Evolutionary conservation across 1,284 basidiomycete species (phyloP).

Genomic region (Puccinia horiana): DNA sequence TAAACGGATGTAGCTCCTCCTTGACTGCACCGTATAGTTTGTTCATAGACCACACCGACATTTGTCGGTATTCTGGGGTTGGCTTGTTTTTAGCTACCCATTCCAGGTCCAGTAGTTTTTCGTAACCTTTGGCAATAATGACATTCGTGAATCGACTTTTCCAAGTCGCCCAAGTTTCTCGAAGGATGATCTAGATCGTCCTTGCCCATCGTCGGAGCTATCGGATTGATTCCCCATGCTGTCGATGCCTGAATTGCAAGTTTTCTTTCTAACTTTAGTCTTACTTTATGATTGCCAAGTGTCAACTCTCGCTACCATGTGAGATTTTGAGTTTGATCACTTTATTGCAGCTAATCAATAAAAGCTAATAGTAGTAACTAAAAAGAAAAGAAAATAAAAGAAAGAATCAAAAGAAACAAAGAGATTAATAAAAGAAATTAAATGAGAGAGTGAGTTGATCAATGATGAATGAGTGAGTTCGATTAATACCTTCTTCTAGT

Average conservation of each 20-base stretch:
- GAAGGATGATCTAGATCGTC: background rate
- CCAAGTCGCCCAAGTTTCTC: background rate
- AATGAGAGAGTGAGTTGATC: too few species aligned
- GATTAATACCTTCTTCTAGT: too few species aligned
- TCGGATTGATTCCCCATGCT: background rate
- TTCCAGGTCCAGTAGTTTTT: background rate
- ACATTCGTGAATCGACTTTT: background rate
- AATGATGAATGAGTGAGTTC: too few species aligned
- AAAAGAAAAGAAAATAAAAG: background rate
- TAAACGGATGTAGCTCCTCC: background rate
- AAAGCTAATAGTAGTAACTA: too few species aligned
- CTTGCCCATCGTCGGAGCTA: background rate
- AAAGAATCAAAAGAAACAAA: too few species aligned
- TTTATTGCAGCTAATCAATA: background rate
- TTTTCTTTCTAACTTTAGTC: slow-evolving; percentile 1
- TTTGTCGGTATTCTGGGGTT: background rate
- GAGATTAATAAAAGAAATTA: background rate
- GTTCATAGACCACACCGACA: background rate
- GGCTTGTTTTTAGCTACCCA: background rate
- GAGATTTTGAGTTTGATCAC: background rate
- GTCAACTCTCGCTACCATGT: background rate
- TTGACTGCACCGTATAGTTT: background rate
- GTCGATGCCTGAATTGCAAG: background rate
- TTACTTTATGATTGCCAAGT: background rate
- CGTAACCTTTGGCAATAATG: background rate